Evolutionary conservation across 495 filamentous ascomycete species (phyloP).

Genomic region (Xylaria cubensis): DNA sequence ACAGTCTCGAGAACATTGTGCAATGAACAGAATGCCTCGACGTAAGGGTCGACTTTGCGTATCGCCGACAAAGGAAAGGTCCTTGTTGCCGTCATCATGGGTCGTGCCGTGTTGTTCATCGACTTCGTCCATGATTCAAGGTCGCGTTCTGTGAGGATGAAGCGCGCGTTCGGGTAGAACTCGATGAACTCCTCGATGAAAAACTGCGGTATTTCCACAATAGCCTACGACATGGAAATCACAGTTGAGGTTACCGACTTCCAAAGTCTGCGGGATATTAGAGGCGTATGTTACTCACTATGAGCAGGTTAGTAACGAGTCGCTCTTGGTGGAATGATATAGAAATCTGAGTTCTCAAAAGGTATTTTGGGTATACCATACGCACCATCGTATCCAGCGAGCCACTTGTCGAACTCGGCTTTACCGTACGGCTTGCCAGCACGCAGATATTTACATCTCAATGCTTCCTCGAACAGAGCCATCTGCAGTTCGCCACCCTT

Average conservation of each 20-base stretch:
- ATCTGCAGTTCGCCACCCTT: conserved; percentile 27
- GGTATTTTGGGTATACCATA: not conserved
- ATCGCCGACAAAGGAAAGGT: conserved; percentile 28
- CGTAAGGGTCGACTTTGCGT: conserved; percentile 25
- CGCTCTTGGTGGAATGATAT: not conserved
- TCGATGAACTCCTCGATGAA: conserved; percentile 46
- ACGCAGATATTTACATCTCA: conserved; percentile 28
- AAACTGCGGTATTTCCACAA: conserved; percentile 44
- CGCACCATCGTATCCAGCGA: conserved; percentile 42
- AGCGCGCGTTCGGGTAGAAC: conserved; percentile 49
- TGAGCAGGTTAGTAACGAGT: not conserved
- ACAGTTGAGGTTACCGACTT: not conserved
- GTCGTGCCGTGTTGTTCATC: conserved; percentile 27
- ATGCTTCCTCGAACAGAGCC: conserved; percentile 27
- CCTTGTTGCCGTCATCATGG: conserved; percentile 14
- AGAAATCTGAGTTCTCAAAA: not conserved
- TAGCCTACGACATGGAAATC: conserved; percentile 30
- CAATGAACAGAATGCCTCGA: conserved; percentile 25
- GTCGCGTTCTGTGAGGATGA: conserved; percentile 46
- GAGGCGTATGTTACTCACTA: conserved; percentile 7
- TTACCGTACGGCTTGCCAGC: conserved; percentile 31
- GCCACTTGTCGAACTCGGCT: conserved; percentile 35
- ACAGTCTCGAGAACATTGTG: conserved; percentile 21
- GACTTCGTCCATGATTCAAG: conserved; percentile 45
- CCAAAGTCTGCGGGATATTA: not conserved